phyloP scores from a whole-genome alignment of 2,329 filamentous ascomycete genomes.

The Zymoseptoria crescenta region DNA sequence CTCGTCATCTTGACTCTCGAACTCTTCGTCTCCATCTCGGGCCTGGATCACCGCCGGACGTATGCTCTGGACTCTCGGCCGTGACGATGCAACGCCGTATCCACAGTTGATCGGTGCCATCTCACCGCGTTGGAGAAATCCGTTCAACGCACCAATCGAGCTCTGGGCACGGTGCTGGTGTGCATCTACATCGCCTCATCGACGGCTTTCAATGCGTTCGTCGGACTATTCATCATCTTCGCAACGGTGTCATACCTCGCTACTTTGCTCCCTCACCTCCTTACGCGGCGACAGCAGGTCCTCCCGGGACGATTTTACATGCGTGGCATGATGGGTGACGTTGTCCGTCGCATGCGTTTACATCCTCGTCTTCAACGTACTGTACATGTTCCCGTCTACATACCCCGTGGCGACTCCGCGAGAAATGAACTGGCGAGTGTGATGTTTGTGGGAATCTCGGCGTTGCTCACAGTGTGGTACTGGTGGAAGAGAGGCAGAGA shows the following conservation, averaged over 20 bases:
- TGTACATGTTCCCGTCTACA: constrained; percentile 52
- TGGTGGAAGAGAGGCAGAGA: constrained; percentile 31
- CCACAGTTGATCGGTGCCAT: constrained; percentile 43
- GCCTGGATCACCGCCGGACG: constrained; percentile 56
- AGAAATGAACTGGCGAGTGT: constrained; percentile 50
- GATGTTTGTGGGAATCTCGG: constrained; percentile 45
- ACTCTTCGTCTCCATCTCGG: constrained; percentile 45
- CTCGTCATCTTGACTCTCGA: constrained; percentile 44
- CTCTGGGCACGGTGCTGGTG: constrained; percentile 50
- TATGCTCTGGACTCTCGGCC: constrained; percentile 54
- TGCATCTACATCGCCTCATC: constrained; percentile 58
- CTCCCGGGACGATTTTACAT: constrained; percentile 53
- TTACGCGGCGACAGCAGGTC: constrained; percentile 36
- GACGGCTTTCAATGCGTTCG: constrained; percentile 60
- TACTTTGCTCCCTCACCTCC: constrained; percentile 48
- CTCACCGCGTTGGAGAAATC: constrained; percentile 39
- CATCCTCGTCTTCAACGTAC: constrained; percentile 53
- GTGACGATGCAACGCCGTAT: constrained; percentile 50
- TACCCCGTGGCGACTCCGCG: constrained; percentile 37
- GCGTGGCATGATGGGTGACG: constrained; percentile 41
- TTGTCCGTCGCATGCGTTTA: constrained; percentile 48
- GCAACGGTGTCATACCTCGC: constrained; percentile 52
- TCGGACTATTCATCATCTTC: constrained; percentile 53
- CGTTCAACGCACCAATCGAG: constrained; percentile 49
- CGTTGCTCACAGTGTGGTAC: constrained; percentile 44